These are phyloP conservation scores for Phoma herbarum DNA, from an alignment of 2,329 filamentous ascomycete species.

Conservation along the genomic window DNA sequence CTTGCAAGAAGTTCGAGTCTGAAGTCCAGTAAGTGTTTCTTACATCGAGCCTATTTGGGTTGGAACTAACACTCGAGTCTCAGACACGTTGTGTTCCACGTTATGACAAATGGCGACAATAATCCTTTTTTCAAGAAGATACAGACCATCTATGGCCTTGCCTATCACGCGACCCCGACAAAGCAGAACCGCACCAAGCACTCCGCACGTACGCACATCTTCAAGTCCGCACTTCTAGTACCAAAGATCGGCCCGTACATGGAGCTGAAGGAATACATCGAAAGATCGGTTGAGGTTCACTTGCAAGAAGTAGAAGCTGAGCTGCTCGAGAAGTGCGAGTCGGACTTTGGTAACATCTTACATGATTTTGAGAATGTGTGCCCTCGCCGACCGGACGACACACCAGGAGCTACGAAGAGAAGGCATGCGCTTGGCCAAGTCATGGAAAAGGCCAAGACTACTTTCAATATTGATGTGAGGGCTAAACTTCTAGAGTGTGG, in stretches of 20 bases:
- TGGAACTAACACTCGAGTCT: background rate
- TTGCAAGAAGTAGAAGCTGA: background rate
- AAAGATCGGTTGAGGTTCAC: background rate
- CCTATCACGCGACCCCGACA: background rate
- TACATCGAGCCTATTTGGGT: background rate
- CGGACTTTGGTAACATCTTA: background rate
- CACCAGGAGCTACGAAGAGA: background rate
- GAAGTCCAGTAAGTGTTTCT: background rate
- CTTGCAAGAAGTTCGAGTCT: background rate
- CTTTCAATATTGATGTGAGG: background rate
- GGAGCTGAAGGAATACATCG: background rate
- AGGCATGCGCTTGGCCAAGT: background rate
- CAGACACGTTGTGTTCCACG: background rate
- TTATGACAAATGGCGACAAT: background rate
- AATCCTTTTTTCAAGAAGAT: background rate
- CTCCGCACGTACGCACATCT: background rate
- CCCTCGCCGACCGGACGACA: background rate
- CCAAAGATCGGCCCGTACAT: conserved; percentile 2
- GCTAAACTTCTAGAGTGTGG: conserved; percentile 2
- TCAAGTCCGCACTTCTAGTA: background rate
- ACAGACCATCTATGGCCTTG: background rate
- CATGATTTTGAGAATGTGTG: conserved; percentile 3
- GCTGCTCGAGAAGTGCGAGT: conserved; percentile 2
- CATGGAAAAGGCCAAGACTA: background rate
- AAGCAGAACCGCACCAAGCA: background rate